Percentiles rank a stretch among this genome's conserved stretches.
phyloP scores from a whole-genome alignment of 108 stramenopile genomes.

The Parietichytrium sp. region DNA sequence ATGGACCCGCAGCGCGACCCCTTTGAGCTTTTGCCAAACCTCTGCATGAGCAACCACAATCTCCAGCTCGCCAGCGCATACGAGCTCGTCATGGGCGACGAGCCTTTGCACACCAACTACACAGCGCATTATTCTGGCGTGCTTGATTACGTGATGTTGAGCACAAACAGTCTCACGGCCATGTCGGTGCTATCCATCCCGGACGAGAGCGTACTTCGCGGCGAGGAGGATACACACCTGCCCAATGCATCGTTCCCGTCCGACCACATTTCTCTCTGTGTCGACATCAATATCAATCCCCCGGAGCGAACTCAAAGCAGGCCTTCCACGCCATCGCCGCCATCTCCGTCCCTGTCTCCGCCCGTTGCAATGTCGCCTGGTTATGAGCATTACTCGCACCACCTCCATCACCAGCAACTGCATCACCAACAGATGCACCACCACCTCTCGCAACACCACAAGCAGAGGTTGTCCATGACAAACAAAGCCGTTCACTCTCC shows the following conservation, averaged over 20 bases:
- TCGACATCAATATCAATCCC: conserved; percentile 72
- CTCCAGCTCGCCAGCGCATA: conserved; percentile 85
- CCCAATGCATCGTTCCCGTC: conserved; percentile 89
- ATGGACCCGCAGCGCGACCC: conserved; percentile 61
- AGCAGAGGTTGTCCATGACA: conserved; percentile 2
- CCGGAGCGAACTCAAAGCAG: conserved; percentile 39
- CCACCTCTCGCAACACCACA: conserved; percentile 11
- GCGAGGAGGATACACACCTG: conserved; percentile 76
- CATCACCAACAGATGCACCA: conserved; percentile 18
- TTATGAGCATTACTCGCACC: not conserved
- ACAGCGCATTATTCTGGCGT: conserved; percentile 85
- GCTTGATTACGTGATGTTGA: conserved; percentile 96
- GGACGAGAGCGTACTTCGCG: conserved; percentile 68
- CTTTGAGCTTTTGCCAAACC: conserved; percentile 77
- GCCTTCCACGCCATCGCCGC: conserved; percentile 29
- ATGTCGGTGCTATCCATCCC: conserved; percentile 82
- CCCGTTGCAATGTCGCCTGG: not conserved
- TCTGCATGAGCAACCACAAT: conserved; percentile 79
- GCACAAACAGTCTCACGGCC: conserved; percentile 75
- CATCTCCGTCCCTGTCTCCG: conserved; percentile 18
- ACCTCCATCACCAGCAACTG: not conserved
- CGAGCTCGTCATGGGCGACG: conserved; percentile 81
- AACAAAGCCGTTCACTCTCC: too few species aligned
- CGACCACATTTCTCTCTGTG: conserved; percentile 92
- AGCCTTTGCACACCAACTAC: conserved; percentile 92